phyloP scores from a whole-genome alignment of 2,329 filamentous ascomycete genomes.

The Lojkania enalia region DNA sequence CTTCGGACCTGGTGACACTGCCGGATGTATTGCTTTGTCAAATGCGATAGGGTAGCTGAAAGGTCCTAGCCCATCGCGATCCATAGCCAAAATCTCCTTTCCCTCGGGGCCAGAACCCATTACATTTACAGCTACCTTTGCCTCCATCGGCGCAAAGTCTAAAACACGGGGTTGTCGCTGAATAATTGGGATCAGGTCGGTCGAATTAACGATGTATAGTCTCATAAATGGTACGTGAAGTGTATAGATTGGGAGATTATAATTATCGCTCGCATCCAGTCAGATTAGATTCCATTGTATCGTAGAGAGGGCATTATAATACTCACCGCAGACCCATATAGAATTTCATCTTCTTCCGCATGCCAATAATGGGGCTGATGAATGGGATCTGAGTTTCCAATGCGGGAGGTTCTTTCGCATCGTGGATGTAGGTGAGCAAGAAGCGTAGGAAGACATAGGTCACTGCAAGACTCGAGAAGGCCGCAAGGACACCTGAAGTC shows the following conservation, averaged over 20 bases:
- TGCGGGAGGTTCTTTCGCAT: constrained; percentile 16
- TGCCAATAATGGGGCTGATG: constrained; percentile 18
- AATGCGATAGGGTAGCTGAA: constrained; percentile 34
- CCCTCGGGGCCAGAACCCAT: constrained; percentile 35
- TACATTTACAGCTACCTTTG: constrained; percentile 38
- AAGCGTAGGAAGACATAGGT: constrained; percentile 16
- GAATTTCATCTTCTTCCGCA: constrained; percentile 14
- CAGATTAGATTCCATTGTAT: not conserved
- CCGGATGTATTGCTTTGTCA: constrained; percentile 33
- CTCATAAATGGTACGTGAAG: constrained; percentile 43
- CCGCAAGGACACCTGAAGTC: too few species aligned
- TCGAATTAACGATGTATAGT: constrained; percentile 46
- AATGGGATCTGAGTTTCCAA: constrained; percentile 18
- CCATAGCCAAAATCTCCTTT: constrained; percentile 33
- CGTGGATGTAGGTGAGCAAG: constrained; percentile 16
- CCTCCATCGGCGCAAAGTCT: constrained; percentile 45
- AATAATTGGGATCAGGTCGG: constrained; percentile 31
- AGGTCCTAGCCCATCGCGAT: constrained; percentile 41
- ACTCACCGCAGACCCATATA: not conserved
- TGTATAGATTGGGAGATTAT: constrained; percentile 40
- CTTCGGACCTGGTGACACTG: constrained; percentile 33
- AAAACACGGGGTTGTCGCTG: constrained; percentile 42
- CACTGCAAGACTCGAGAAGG: not conserved
- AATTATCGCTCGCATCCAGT: constrained; percentile 17
- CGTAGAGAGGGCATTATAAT: not conserved